A percentile compares a stretch with the other conserved stretches of the same genome.
Evolutionary conservation across 345 rosid genomes (phyloP).

Genomic region (Salix purpurea): DNA sequence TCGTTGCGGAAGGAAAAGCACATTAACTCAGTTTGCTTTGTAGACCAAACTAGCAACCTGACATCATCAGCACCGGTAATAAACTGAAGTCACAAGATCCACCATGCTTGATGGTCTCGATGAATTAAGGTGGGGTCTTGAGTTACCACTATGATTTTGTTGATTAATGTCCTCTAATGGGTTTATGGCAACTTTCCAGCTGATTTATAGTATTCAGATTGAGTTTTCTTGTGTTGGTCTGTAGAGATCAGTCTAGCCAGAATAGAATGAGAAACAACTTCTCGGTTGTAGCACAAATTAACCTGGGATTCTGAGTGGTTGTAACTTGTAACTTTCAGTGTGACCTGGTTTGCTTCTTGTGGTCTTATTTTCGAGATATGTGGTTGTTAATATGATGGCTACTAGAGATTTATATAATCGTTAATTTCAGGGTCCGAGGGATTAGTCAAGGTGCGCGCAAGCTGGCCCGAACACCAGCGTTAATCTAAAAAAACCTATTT

Average conservation of each 20-base stretch:
- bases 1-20: background rate
- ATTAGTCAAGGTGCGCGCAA: too few species aligned
- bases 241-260: background rate
- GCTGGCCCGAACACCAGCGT: too few species aligned
- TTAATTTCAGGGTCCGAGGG: too few species aligned
- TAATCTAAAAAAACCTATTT: too few species aligned
- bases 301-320: background rate
- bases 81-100: background rate
- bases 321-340: background rate
- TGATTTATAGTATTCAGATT: background rate
- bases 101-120: background rate
- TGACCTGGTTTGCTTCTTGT: too few species aligned
- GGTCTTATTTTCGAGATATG: too few species aligned
- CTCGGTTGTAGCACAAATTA: background rate
- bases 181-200: background rate
- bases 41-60: slow-evolving; percentile 8
- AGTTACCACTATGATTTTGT: too few species aligned
- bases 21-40: slow-evolving; percentile 19
- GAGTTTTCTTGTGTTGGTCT: background rate
- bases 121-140: background rate
- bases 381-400: too few species aligned
- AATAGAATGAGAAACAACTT: background rate
- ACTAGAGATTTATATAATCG: too few species aligned
- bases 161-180: background rate
- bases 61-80: background rate